Base-by-base conservation (phyloP, 164 flowering plant genomes). In the Chimonanthus salicifolius region DNA sequence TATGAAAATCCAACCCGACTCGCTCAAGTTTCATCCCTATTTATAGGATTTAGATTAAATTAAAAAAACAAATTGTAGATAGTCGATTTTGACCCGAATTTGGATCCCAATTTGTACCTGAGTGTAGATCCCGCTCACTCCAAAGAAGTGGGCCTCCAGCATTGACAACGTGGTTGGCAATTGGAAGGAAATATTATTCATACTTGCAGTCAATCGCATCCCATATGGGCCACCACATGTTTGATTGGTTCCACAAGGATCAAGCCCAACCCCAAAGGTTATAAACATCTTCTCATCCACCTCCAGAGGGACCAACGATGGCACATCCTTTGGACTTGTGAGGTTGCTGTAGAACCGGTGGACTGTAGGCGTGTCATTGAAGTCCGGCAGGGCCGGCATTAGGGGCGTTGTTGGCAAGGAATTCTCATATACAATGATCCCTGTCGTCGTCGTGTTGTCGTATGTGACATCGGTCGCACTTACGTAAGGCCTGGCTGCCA, bases 241-340 rank as follows among this genome's bases (percentile, higher is more conserved):
- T 49, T 69, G 69, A 58, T 81, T 83, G 1, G 0, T 7, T 0
- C 68, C 81, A 74, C 94, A 91, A 0, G 74, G 68, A 2, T 62
- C 62, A 1, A 87, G 72, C 11, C 86, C 84, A 15, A 92, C 20
- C 4, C 92, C 91, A 0, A 84, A 15, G 9, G 95, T 90, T 7
- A 90, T 73, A 63, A 88, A 86, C 94, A 92, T 87, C 60, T 62
- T 73, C 75, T 86, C 86, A 71, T 92, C 91, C 13, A 89, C 74
- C 0, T 83, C 5, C 0, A 0, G 62, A 0, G 95, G 92, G 0
- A 83, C 82, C 18, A 16, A 21, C 0, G 84, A 85, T 87, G 87
- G 84, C 60, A 77, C 78, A 4, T 81, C 87, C 9, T 76, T 76
- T 0, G 68, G 79, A 0, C 6, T 76, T 0, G 87, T 89, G 10